Evolutionary conservation across 2,329 filamentous ascomycete genomes (phyloP), one percentile per base, ranked within the genome.

Genomic region (Chrysosporium queenslandicum): DNA sequence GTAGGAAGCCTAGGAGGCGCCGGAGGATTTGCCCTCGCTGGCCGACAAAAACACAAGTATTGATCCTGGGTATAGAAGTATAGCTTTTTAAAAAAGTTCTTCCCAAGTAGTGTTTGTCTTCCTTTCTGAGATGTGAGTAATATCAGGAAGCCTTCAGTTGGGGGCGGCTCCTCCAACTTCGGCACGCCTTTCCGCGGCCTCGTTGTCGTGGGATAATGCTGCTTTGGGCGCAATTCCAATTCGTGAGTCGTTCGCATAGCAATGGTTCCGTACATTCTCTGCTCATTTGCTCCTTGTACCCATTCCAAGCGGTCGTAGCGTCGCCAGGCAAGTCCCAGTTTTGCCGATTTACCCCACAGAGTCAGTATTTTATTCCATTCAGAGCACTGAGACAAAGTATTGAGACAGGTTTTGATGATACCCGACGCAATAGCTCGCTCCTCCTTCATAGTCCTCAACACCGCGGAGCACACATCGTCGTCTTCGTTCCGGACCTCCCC

Each of bases 231-330:
- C 36, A 85, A 64, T 62, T 85, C 81, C 14, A 85, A 74, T 47
- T 85, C 81, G 61, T 85, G 81, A 2, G 81, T 80, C 46, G 74
- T 76, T 57, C 78, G 72, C 81, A 85, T 83, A 29, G 79, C 82
- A 57, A 85, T 79, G 0, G 80, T 78, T 32, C 82, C 82, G 57
- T 83, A 83, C 81, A 85, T 85, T 55, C 78, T 79, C 58, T 80
- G 75, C 61, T 85, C 82, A 50, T 83, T 81, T 9, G 72, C 71
- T 14, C 82, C 82, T 63, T 82, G 75, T 3, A 85, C 71, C 82
- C 82, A 85, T 65, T 85, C 82, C 14, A 85, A 68, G 21, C 82
- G 74, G 60, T 85, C 82, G 60, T 85, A 85, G 42, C 82, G 73
- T 64, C 81, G 82, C 82, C 82, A 85, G 2, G 80, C 81, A 45